phyloP scores from a whole-genome alignment of 164 flowering plant genomes.

The Berberis vulgaris region DNA sequence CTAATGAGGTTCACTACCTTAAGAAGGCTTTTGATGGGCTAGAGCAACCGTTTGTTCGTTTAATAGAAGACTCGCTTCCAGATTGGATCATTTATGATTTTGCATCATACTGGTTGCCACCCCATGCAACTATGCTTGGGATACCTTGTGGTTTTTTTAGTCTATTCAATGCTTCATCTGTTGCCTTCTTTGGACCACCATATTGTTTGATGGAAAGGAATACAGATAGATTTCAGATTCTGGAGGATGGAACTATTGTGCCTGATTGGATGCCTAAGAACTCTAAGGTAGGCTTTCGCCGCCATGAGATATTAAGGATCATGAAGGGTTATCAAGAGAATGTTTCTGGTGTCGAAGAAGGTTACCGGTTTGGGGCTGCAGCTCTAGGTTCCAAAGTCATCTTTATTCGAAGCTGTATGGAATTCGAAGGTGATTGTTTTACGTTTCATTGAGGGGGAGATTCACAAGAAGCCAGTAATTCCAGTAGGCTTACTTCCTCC shows the following conservation, averaged over 20 bases:
- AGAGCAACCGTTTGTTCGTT: background rate
- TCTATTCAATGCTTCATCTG: background rate
- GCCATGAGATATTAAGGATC: background rate
- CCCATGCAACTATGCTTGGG: background rate
- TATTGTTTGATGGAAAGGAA: background rate
- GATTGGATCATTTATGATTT: background rate
- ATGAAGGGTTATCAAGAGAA: background rate
- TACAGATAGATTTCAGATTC: background rate
- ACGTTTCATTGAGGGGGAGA: background rate
- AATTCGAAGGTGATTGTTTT: background rate
- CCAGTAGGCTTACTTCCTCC: background rate
- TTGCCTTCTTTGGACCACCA: background rate
- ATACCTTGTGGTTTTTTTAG: background rate
- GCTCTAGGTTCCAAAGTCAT: background rate
- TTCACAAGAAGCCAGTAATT: background rate
- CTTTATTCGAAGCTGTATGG: background rate
- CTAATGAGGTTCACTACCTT: background rate
- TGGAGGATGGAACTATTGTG: background rate
- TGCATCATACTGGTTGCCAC: constrained; percentile 1
- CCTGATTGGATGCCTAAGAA: background rate
- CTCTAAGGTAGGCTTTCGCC: background rate
- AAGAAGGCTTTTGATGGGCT: constrained; percentile 1
- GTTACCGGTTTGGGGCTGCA: background rate
- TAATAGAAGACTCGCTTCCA: background rate
- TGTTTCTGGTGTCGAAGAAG: background rate